These are phyloP conservation scores for Claviceps sorghi DNA, from an alignment of 2,329 filamentous ascomycete genomes.

Conservation along the genomic window DNA sequence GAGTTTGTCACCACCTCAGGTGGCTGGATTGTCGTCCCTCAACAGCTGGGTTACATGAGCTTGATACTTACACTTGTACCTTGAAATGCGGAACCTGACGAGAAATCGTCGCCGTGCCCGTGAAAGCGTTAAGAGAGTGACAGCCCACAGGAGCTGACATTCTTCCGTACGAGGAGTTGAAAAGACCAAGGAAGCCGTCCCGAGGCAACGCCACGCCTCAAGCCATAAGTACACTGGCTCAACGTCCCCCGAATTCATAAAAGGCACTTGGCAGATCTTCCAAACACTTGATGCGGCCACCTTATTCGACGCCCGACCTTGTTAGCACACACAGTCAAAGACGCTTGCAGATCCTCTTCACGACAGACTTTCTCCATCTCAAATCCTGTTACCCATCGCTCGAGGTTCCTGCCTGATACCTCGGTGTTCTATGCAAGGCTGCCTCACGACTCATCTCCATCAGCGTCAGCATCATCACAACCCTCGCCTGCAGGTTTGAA, in stretches of 20 bases:
- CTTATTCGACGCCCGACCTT: background rate
- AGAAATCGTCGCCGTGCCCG: background rate
- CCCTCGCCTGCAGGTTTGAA: background rate
- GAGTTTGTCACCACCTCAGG: constrained; percentile 1
- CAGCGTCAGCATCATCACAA: background rate
- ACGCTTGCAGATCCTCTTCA: background rate
- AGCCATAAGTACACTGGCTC: constrained; percentile 1
- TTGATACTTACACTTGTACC: background rate
- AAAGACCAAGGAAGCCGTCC: background rate
- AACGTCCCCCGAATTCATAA: background rate
- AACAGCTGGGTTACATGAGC: background rate
- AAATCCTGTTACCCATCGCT: background rate
- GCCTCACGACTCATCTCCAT: background rate
- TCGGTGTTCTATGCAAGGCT: background rate
- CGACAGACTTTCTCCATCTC: background rate
- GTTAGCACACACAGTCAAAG: background rate
- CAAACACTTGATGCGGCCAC: background rate
- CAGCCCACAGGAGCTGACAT: constrained; percentile 3
- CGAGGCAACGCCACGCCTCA: background rate
- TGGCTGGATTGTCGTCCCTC: background rate
- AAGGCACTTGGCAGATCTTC: background rate
- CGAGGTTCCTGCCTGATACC: background rate
- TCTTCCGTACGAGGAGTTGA: background rate
- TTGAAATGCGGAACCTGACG: background rate
- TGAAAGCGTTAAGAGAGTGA: background rate